phyloP scores from a whole-genome alignment of 2,329 filamentous ascomycete genomes.

The Neopestalotiopsis rosae region DNA sequence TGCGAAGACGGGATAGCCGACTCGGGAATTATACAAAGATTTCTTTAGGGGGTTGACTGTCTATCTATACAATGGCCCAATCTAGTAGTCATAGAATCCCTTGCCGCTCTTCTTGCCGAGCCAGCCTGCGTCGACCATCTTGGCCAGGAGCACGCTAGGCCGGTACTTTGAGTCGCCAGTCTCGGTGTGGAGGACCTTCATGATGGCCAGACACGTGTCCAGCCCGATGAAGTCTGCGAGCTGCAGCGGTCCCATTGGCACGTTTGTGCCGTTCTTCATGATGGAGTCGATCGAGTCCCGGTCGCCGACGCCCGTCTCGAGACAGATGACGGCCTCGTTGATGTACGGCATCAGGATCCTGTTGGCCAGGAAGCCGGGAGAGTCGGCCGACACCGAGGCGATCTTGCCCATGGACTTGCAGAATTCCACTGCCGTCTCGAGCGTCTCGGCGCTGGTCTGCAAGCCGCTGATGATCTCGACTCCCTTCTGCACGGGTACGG shows the following conservation, averaged over 20 bases:
- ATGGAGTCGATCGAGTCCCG: slow-evolving; percentile 95
- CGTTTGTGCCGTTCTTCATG: slow-evolving; percentile 99
- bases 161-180: slow-evolving; percentile 96
- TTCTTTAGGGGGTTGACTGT: background rate
- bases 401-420: slow-evolving; percentile 94
- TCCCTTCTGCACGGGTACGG: slow-evolving; percentile 93
- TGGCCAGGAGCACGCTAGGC: slow-evolving; percentile 82
- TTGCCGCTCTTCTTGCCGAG: slow-evolving; percentile 96
- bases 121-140: slow-evolving; percentile 99
- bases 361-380: slow-evolving; percentile 94
- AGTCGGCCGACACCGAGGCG: slow-evolving; percentile 83
- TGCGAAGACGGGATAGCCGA: background rate
- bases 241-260: slow-evolving; percentile 95
- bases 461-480: slow-evolving; percentile 97
- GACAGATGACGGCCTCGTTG: slow-evolving; percentile 92
- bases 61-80: background rate
- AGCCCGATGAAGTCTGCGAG: slow-evolving; percentile 97
- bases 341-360: slow-evolving; percentile 99
- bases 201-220: slow-evolving; percentile 95
- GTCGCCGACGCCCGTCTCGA: slow-evolving; percentile 89
- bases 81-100: slow-evolving; percentile 89
- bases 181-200: slow-evolving; percentile 91
- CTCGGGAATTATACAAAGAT: background rate
- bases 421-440: slow-evolving; percentile 83
- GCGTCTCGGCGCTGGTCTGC: slow-evolving; percentile 83